Conservation (phyloP, 805 yeast species). For the Sugiyamaella lignohabitans region DNA sequence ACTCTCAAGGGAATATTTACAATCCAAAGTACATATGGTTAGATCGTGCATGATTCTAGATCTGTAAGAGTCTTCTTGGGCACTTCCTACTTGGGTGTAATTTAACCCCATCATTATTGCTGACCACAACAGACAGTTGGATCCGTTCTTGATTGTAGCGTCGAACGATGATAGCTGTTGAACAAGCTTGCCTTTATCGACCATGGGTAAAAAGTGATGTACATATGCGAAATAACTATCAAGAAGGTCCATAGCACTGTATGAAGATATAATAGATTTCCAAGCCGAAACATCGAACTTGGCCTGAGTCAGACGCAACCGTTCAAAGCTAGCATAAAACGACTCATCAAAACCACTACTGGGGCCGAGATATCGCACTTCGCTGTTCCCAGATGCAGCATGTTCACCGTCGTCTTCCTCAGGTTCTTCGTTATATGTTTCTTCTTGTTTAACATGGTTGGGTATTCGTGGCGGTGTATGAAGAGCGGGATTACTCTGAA, state of each 20-base stretch:
- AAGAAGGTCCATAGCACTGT: conserved; percentile 8
- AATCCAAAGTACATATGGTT: conserved; percentile 10
- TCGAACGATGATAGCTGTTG: conserved; percentile 5
- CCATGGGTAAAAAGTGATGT: conserved; percentile 10
- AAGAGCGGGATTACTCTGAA: too few relatives aligned
- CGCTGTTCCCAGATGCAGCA: not conserved
- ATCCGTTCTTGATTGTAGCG: conserved; percentile 5
- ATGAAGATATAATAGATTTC: conserved; percentile 1
- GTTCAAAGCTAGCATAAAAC: conserved; percentile 6
- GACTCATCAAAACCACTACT: conserved; percentile 11
- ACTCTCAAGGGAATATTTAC: conserved; percentile 9
- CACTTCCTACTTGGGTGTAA: conserved; percentile 1
- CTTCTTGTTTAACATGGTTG: not conserved
- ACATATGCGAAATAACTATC: conserved; percentile 12
- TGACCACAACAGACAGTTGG: conserved; percentile 11
- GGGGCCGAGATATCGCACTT: conserved; percentile 7
- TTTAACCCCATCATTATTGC: conserved; percentile 10
- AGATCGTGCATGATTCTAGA: conserved; percentile 11
- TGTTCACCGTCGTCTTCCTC: not conserved
- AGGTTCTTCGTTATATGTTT: not conserved
- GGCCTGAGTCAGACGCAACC: conserved; percentile 6
- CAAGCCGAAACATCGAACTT: conserved; percentile 5
- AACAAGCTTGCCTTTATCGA: conserved; percentile 5
- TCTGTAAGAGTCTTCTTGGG: conserved; percentile 3
- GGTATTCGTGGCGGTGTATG: not conserved